Conservation (phyloP, 768 basidiomycete species). For the Suillus brevipes region DNA sequence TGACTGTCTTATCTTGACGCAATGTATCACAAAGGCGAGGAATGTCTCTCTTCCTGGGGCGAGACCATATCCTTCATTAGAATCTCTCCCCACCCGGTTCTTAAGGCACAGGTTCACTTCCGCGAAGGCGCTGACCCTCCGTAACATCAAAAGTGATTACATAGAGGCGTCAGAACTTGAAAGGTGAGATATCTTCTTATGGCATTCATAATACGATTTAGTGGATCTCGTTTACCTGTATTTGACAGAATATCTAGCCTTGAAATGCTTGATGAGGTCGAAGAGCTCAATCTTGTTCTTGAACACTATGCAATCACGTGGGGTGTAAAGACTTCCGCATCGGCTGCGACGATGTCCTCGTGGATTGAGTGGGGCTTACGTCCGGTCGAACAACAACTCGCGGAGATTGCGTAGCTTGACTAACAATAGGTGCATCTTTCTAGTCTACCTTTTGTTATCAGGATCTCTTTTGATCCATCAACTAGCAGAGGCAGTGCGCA, state of each 20-base stretch:
- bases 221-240: neutral
- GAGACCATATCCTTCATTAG: constrained; percentile 55
- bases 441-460: neutral
- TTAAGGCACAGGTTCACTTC: constrained; percentile 52
- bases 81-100: constrained; percentile 61
- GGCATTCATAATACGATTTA: neutral
- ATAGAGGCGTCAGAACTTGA: constrained; percentile 51
- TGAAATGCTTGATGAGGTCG: constrained; percentile 91
- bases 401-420: neutral
- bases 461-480: neutral
- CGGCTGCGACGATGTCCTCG: neutral
- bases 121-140: constrained; percentile 62
- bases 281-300: constrained; percentile 90
- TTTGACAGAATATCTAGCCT: constrained; percentile 65
- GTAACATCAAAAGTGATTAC: constrained; percentile 60
- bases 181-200: constrained; percentile 43
- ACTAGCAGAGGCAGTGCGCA: neutral
- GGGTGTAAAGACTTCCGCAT: constrained; percentile 30
- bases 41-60: constrained; percentile 76
- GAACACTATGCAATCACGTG: constrained; percentile 90
- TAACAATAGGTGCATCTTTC: neutral
- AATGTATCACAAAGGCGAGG: constrained; percentile 48
- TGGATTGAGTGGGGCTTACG: constrained; percentile 4
- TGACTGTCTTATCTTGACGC: neutral
- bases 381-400: neutral